Evolutionary conservation across 1,139 yeast species (phyloP), one percentile per base, ranked within the genome.

Genomic region (Blastobotrys indianensis): DNA sequence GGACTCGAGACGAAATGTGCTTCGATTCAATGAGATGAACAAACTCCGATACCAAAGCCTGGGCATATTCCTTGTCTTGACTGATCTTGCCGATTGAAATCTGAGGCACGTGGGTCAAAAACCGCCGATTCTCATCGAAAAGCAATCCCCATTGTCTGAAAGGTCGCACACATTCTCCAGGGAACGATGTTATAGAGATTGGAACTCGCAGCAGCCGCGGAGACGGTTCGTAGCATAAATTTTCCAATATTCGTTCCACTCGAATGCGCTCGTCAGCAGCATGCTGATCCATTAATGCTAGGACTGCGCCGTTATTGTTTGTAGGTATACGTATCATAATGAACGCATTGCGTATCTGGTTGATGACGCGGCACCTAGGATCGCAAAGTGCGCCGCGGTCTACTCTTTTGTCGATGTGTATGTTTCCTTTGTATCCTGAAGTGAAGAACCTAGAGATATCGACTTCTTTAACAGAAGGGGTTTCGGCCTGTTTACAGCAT

Each of bases 211-310:
- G 7, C 4, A 20, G 25, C 25, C 25, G 25, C 25, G 25, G 25
- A 20, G 25, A 20, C 25, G 25, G 25, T 7, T 20, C 25, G 7
- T 20, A 20, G 25, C n/a, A 73, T 53, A 41, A 66, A 65, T 1
- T 69, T 67, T 35, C 58, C 55, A 10, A 76, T 62, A 74, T 55
- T 2, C 51, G 44, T 55, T 85, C 94, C 1, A 82, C 71, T 37
- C 69, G 67, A 0, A 83, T 65, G 41, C 94, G 61, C 57, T 85
- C 94, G 60, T 83, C 92, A 39, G 81, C 77, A 1, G 94, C 94
- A 66, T 85, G 94, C 58, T 85, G 94, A 56, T 85, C 94, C 2
- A 82, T 56, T 0, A 76, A 63, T 10, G 74, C 58, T 3, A 42
- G 37, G 82, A 55, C 2, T 51, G 46, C 1, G 54, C 48, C 37